Evolutionary conservation across 805 yeast species (phyloP).

Genomic region (Millerozyma miso): DNA sequence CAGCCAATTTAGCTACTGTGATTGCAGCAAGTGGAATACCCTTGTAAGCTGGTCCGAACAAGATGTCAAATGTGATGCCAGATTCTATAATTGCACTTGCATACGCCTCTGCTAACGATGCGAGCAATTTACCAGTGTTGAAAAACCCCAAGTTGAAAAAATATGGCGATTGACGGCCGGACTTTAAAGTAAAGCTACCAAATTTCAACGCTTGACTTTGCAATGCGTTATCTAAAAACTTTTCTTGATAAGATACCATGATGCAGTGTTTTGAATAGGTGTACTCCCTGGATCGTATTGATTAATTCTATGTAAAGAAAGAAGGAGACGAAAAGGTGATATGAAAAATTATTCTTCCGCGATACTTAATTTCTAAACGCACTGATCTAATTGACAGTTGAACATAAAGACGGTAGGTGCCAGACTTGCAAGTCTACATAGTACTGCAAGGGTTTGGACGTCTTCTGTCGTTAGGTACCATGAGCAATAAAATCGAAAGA

Average conservation of each 20-base stretch:
- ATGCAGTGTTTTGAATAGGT: conserved; percentile 4
- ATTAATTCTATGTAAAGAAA: conserved; percentile 1
- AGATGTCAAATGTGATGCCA: conserved; percentile 79
- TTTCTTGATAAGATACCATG: conserved; percentile 50
- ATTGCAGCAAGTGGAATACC: conserved; percentile 95
- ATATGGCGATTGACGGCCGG: conserved; percentile 93
- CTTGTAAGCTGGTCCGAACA: conserved; percentile 97
- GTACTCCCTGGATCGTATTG: neutral
- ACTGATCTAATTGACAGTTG: no score
- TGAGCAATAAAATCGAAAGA: conserved; percentile 13
- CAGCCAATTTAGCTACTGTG: conserved; percentile 88
- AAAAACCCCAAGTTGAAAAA: conserved; percentile 93
- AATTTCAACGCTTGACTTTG: conserved; percentile 80
- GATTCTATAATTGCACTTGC: conserved; percentile 83
- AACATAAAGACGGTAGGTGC: no score
- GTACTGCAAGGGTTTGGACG: no score
- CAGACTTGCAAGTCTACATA: no score
- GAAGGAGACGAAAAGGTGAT: conserved; percentile 1
- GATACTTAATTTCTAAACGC: neutral
- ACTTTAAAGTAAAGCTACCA: conserved; percentile 84
- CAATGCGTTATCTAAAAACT: conserved; percentile 77
- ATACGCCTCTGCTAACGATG: conserved; percentile 82
- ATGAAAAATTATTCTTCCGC: neutral
- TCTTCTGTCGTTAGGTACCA: no score
- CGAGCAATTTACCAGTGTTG: conserved; percentile 71